Percentiles rank a stretch among this genome's conserved stretches.
Evolutionary conservation across 306 rosid genomes (phyloP).

Genomic region (Luffa aegyptiaca): DNA sequence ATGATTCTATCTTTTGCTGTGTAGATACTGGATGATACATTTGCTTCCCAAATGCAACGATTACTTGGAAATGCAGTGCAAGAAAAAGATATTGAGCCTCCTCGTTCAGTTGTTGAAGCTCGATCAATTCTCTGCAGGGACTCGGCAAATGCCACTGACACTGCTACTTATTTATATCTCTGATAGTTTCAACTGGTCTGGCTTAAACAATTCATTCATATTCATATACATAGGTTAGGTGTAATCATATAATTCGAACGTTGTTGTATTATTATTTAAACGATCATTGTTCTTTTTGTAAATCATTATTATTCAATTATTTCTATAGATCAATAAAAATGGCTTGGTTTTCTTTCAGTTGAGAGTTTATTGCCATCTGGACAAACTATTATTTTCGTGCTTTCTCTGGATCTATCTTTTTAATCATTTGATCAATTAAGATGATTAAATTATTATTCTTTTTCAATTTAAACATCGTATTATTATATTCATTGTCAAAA

Average conservation of each 20-base stretch:
- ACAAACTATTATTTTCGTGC: too few species aligned
- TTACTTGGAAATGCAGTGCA: slow-evolving; percentile 80
- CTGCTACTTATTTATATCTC: slow-evolving; percentile 50
- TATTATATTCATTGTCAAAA: too few species aligned
- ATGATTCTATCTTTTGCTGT: slow-evolving; percentile 11
- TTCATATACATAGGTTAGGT: neutral
- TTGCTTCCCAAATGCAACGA: slow-evolving; percentile 96
- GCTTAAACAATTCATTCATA: neutral
- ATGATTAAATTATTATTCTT: too few species aligned
- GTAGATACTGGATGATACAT: slow-evolving; percentile 86
- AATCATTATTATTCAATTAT: neutral
- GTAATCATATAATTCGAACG: neutral
- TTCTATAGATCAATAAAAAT: neutral
- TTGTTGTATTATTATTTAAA: neutral
- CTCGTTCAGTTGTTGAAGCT: slow-evolving; percentile 89
- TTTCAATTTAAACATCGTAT: too few species aligned
- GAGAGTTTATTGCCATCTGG: neutral
- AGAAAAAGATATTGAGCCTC: slow-evolving; percentile 87
- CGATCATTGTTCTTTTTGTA: neutral
- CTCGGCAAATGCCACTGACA: slow-evolving; percentile 49
- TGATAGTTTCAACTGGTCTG: neutral
- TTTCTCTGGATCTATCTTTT: too few species aligned
- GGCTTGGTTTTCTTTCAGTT: neutral
- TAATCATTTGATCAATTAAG: neutral
- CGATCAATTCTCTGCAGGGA: slow-evolving; percentile 85